Evolutionary conservation across 805 yeast species (phyloP).

Genomic region (Candida verbasci): DNA sequence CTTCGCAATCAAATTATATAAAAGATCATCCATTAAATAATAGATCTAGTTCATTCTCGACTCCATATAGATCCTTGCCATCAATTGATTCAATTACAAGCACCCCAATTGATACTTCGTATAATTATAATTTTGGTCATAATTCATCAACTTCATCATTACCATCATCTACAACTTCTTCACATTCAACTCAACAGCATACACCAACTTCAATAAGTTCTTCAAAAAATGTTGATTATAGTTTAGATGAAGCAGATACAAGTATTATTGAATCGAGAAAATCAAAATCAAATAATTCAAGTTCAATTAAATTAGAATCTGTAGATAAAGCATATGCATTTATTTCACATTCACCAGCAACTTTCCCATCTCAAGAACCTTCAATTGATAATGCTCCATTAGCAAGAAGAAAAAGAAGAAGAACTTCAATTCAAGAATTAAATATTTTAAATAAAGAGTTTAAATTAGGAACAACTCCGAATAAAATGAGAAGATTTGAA

Average conservation of each 20-base stretch:
- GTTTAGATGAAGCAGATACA: slow-evolving; percentile 6
- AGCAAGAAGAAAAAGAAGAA: slow-evolving; percentile 91
- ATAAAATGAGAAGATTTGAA: slow-evolving; percentile 65
- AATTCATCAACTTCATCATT: background rate
- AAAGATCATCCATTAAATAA: slow-evolving; percentile 9
- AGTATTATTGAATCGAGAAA: slow-evolving; percentile 6
- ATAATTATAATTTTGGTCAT: no score
- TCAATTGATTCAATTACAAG: slow-evolving; percentile 17
- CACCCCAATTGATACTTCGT: slow-evolving; percentile 10
- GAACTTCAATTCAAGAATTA: slow-evolving; percentile 87
- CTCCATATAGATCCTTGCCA: slow-evolving; percentile 17
- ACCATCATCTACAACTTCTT: background rate
- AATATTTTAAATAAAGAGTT: slow-evolving; percentile 79
- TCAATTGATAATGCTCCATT: slow-evolving; percentile 84
- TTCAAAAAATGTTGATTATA: slow-evolving; percentile 4
- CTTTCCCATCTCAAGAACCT: slow-evolving; percentile 81
- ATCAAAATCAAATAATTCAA: background rate
- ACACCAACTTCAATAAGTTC: slow-evolving; percentile 5
- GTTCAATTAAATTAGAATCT: slow-evolving; percentile 7
- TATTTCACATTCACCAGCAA: slow-evolving; percentile 87
- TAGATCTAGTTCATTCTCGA: background rate
- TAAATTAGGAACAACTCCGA: slow-evolving; percentile 73
- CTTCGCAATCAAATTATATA: slow-evolving; percentile 3
- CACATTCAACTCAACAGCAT: background rate
- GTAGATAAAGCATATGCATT: slow-evolving; percentile 61